Percentiles rank a stretch among this genome's conserved stretches.
These are phyloP conservation scores for Fusarium chlamydosporum DNA, from an alignment of 2,329 filamentous ascomycete genomes.

Conservation along the genomic window DNA sequence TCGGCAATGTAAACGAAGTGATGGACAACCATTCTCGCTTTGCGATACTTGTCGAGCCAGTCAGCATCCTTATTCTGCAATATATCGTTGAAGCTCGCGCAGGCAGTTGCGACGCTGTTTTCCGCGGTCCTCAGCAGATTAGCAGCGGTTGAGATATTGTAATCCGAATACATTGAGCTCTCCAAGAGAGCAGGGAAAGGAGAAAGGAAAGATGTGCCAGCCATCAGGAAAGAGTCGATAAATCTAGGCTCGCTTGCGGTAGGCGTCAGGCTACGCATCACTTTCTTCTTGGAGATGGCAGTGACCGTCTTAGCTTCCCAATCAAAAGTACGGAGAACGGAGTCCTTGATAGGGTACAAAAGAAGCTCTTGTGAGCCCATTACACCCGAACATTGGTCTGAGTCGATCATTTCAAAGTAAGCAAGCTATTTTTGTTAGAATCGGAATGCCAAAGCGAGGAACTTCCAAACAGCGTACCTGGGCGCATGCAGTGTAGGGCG, in stretches of 20 bases:
- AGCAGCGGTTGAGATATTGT: slow-evolving; percentile 79
- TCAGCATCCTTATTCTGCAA: slow-evolving; percentile 77
- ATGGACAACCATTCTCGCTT: slow-evolving; percentile 85
- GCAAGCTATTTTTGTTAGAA: slow-evolving; percentile 70
- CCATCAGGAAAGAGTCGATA: slow-evolving; percentile 85
- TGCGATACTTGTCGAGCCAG: slow-evolving; percentile 89
- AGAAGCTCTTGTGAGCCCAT: slow-evolving; percentile 89
- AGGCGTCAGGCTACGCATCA: slow-evolving; percentile 77
- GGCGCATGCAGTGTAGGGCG: slow-evolving; percentile 88
- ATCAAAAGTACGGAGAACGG: slow-evolving; percentile 76
- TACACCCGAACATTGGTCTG: slow-evolving; percentile 79
- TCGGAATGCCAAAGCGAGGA: background rate
- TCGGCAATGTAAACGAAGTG: slow-evolving; percentile 87
- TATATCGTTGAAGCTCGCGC: slow-evolving; percentile 84
- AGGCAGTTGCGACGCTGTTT: slow-evolving; percentile 79
- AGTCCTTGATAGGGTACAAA: slow-evolving; percentile 84
- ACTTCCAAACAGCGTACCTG: slow-evolving; percentile 70
- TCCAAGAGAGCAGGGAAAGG: slow-evolving; percentile 83
- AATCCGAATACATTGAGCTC: slow-evolving; percentile 66
- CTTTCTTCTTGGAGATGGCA: slow-evolving; percentile 74
- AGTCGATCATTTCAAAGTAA: slow-evolving; percentile 78
- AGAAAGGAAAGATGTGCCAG: slow-evolving; percentile 84
- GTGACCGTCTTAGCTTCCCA: slow-evolving; percentile 77
- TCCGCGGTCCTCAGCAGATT: slow-evolving; percentile 80
- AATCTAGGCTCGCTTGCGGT: slow-evolving; percentile 79